Evolutionary conservation across 306 rosid genomes (phyloP).

Genomic region (Casuarina glauca): DNA sequence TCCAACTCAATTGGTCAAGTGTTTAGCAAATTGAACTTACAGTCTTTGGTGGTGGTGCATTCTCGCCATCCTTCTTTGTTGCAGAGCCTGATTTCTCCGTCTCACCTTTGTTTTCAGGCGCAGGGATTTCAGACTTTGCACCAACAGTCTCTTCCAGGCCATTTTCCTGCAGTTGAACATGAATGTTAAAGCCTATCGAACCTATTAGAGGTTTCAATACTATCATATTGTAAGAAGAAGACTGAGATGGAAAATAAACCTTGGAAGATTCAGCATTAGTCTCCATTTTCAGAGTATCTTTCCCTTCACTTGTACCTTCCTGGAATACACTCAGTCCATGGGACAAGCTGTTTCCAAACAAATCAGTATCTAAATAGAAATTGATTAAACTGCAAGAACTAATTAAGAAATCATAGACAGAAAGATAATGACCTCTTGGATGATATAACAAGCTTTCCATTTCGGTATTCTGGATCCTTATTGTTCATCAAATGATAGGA

Average conservation of each 20-base stretch:
- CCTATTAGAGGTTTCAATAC: neutral
- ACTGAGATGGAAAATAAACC: slow-evolving; percentile 43
- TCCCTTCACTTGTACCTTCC: slow-evolving; percentile 64
- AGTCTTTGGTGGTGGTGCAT: slow-evolving; percentile 54
- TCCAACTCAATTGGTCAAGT: neutral
- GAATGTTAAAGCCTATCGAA: slow-evolving; percentile 13
- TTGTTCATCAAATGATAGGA: slow-evolving; percentile 66
- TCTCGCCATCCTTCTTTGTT: slow-evolving; percentile 68
- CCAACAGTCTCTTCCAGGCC: slow-evolving; percentile 51
- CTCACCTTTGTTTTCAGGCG: slow-evolving; percentile 63
- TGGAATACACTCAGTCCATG: slow-evolving; percentile 82
- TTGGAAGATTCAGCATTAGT: slow-evolving; percentile 63
- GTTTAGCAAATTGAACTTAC: slow-evolving; percentile 45
- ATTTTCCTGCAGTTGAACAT: slow-evolving; percentile 41
- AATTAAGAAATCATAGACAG: neutral
- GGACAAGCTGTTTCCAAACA: slow-evolving; percentile 70
- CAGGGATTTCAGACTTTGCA: slow-evolving; percentile 52
- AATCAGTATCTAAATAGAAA: slow-evolving; percentile 27
- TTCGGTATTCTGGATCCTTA: slow-evolving; percentile 75
- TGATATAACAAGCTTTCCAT: slow-evolving; percentile 87
- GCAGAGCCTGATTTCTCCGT: slow-evolving; percentile 58
- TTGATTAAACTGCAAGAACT: slow-evolving; percentile 2
- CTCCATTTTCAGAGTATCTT: slow-evolving; percentile 58
- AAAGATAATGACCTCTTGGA: slow-evolving; percentile 59
- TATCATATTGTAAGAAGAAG: slow-evolving; percentile 8